Evolutionary conservation across 331 rosid species (phyloP).

Genomic region (Ulmus americana): DNA sequence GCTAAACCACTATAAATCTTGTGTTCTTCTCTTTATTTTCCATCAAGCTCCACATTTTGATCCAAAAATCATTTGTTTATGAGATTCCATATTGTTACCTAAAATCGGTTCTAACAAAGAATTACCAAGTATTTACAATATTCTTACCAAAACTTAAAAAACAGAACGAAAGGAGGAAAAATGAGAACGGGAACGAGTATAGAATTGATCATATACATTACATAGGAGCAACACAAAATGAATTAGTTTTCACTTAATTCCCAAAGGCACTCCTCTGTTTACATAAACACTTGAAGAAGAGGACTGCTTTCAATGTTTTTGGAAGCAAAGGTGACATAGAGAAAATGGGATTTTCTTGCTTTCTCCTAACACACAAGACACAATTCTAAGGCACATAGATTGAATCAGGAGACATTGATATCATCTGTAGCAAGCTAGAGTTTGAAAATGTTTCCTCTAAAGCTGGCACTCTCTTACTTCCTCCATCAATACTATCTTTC

Average conservation of each 20-base stretch:
- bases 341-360: not conserved
- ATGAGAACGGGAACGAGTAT: not conserved
- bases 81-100: not conserved
- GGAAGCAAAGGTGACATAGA: not conserved
- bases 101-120: not conserved
- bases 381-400: slow-evolving; percentile 44
- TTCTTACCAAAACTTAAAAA: no score
- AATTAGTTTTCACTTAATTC: no score
- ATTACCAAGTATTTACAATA: not conserved
- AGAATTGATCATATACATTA: not conserved
- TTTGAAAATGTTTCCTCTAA: slow-evolving; percentile 90
- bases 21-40: no score
- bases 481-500: slow-evolving; percentile 49
- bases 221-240: not conserved
- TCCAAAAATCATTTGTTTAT: not conserved
- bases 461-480: slow-evolving; percentile 40
- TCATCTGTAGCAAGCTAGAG: slow-evolving; percentile 96
- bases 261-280: not conserved
- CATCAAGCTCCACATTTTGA: no score
- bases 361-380: not conserved
- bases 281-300: not conserved
- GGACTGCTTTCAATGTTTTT: not conserved
- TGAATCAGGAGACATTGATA: slow-evolving; percentile 95
- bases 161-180: not conserved
- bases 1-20: no score